phyloP scores from a whole-genome alignment of 176 grass and related monocot genomes.

The Aegilops umbellulata region DNA sequence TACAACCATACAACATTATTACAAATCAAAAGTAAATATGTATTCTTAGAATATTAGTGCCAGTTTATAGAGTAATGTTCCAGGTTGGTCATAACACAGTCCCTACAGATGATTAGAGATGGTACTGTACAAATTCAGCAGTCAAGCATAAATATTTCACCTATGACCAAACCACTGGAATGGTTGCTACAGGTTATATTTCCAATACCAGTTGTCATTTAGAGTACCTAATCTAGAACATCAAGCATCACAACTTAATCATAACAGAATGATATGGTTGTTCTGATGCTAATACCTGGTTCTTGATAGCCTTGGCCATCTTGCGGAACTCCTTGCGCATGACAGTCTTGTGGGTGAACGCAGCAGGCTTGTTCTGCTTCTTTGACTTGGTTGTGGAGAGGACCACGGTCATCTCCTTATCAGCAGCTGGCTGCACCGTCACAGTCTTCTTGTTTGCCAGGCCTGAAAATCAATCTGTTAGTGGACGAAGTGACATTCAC shows the following conservation, averaged over 20 bases:
- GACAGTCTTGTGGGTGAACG: slow-evolving; percentile 46
- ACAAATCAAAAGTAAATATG: background rate
- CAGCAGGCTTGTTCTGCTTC: slow-evolving; percentile 67
- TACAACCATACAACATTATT: background rate
- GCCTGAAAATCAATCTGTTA: slow-evolving; percentile 29
- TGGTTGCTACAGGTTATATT: slow-evolving; percentile 13
- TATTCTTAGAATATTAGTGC: background rate
- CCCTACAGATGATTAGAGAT: background rate
- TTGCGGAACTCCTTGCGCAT: slow-evolving; percentile 82
- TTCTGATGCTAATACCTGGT: slow-evolving; percentile 53
- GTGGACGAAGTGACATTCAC: background rate
- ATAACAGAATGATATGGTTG: background rate
- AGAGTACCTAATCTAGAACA: no score
- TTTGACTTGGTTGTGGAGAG: slow-evolving; percentile 71
- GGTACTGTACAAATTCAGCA: background rate
- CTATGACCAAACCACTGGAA: background rate
- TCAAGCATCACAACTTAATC: background rate
- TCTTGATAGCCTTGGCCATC: slow-evolving; percentile 81
- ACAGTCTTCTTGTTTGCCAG: slow-evolving; percentile 80
- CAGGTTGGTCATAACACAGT: background rate
- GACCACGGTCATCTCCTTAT: slow-evolving; percentile 52
- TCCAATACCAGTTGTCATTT: background rate
- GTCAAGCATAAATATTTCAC: background rate
- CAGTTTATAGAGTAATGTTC: background rate
- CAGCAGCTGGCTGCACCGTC: slow-evolving; percentile 38